Conservation (phyloP, 257 asterid species). For the Jaltomata sinuosa region DNA sequence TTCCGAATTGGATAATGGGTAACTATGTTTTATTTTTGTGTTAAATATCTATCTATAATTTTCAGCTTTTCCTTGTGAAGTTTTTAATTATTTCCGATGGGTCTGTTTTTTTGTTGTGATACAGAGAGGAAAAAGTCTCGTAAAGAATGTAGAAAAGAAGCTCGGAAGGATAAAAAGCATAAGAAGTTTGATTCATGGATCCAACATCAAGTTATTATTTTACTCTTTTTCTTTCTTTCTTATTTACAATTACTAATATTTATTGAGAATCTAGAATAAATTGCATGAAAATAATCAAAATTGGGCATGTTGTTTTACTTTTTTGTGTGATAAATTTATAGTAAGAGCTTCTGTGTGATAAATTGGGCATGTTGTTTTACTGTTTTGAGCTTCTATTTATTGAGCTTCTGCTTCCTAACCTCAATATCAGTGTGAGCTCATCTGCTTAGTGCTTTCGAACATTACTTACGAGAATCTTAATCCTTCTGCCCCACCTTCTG, state of each 20-base stretch:
- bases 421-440: not conserved
- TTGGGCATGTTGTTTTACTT: not conserved
- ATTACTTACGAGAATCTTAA: no score
- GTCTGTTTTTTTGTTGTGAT: not conserved
- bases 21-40: not conserved
- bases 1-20: not conserved
- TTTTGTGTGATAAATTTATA: not conserved
- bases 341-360: not conserved
- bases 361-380: not conserved
- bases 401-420: not conserved
- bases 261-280: not conserved
- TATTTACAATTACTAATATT: not conserved
- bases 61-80: not conserved
- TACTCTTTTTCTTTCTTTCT: not conserved
- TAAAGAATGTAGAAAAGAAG: slow-evolving; percentile 57
- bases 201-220: slow-evolving; percentile 21
- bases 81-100: not conserved
- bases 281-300: not conserved
- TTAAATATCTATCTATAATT: not conserved
- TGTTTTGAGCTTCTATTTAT: no score
- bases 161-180: slow-evolving; percentile 40
- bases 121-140: slow-evolving; percentile 25
- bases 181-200: slow-evolving; percentile 64
- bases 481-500: no score
- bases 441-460: no score